These are phyloP conservation scores for Euphorbia schlechtendalii DNA, from an alignment of 441 rosid genomes.

Conservation along the genomic window DNA sequence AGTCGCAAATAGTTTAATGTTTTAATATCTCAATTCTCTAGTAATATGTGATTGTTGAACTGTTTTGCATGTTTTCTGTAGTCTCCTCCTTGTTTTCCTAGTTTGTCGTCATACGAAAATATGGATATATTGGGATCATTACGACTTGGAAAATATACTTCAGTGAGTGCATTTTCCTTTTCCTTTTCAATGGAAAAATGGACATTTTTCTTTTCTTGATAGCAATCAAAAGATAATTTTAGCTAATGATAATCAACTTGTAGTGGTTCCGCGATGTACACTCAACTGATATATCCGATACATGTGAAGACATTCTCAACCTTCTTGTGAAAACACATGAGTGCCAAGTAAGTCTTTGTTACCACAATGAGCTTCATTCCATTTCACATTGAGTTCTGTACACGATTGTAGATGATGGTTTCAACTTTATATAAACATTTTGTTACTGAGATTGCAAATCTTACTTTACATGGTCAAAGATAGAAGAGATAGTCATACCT, in stretches of 20 bases:
- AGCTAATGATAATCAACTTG: slow-evolving; percentile 21
- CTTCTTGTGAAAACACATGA: slow-evolving; percentile 59
- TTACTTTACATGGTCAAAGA: slow-evolving; percentile 34
- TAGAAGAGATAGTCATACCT: slow-evolving; percentile 74
- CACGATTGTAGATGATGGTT: too few relatives aligned
- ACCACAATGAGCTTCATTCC: too few relatives aligned
- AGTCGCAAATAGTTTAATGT: background rate
- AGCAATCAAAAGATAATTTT: slow-evolving; percentile 8
- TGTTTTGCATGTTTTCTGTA: slow-evolving; percentile 23
- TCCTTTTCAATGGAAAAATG: background rate
- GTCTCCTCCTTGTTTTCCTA: slow-evolving; percentile 73
- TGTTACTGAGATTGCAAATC: background rate
- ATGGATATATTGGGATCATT: slow-evolving; percentile 44
- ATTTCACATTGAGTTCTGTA: too few relatives aligned
- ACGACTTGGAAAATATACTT: slow-evolving; percentile 69
- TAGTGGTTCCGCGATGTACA: slow-evolving; percentile 93
- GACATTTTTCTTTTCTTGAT: too few relatives aligned
- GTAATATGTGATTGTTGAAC: background rate
- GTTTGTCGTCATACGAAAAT: slow-evolving; percentile 39
- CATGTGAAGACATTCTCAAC: slow-evolving; percentile 63
- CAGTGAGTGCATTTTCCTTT: slow-evolving; percentile 33
- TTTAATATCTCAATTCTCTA: background rate
- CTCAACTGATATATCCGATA: slow-evolving; percentile 67
- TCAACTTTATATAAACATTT: too few relatives aligned
- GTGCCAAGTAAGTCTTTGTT: slow-evolving; percentile 52